Conservation (phyloP, 73 alveolate genomes). For the Uronychia setigera region DNA sequence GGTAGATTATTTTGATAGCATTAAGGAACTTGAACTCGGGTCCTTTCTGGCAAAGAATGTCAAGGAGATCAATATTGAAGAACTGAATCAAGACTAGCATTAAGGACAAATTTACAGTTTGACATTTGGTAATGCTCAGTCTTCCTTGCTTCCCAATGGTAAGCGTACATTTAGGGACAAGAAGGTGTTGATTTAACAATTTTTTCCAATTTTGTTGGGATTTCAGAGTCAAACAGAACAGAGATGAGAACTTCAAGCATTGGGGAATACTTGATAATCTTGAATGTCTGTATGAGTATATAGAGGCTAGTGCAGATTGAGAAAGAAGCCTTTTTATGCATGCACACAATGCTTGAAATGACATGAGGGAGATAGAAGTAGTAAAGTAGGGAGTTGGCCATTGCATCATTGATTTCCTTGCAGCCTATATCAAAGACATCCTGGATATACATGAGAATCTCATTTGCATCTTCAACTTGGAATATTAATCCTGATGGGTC, state of each 20-base stretch:
- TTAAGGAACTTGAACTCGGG: neutral
- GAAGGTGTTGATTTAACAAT: neutral
- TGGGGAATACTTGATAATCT: conserved; percentile 6
- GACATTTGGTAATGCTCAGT: neutral
- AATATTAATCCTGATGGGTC: conserved; percentile 26
- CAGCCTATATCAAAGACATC: conserved; percentile 35
- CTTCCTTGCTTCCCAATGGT: neutral
- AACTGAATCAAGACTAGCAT: neutral
- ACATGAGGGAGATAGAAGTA: conserved; percentile 42
- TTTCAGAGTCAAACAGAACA: neutral
- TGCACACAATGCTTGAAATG: conserved; percentile 10
- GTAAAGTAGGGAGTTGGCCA: conserved; percentile 30
- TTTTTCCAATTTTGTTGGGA: neutral
- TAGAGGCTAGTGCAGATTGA: conserved; percentile 31
- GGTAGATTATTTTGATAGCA: neutral
- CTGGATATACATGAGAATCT: conserved; percentile 28
- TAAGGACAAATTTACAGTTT: neutral
- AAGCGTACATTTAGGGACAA: neutral
- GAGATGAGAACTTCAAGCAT: neutral
- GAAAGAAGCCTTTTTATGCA: conserved; percentile 12
- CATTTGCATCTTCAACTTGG: conserved; percentile 48
- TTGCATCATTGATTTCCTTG: conserved; percentile 14
- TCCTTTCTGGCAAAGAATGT: neutral
- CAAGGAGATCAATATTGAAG: neutral
- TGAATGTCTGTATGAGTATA: conserved; percentile 36